Conservation (phyloP, 139 green algal species). For the Micromonas pusilla region DNA sequence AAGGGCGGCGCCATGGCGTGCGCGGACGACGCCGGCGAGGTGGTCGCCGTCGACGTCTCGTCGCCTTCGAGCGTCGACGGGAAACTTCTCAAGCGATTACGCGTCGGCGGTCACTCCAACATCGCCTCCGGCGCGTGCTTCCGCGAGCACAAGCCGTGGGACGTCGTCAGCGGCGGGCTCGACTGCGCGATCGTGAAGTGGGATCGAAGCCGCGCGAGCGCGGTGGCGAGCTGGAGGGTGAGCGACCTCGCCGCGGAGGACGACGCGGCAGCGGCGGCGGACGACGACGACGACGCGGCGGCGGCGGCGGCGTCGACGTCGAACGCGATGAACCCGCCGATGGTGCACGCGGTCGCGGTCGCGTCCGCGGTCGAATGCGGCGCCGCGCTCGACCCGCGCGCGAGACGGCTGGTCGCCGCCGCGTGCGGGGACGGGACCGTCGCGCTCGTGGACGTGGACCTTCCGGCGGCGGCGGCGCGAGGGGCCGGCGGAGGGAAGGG, state of each 20-base stretch:
- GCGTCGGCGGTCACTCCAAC: neutral
- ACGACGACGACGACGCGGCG: neutral
- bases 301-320: neutral
- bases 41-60: neutral
- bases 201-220: neutral
- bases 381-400: neutral
- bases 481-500: too few relatives aligned
- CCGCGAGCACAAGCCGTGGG: constrained; percentile 9
- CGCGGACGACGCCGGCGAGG: constrained; percentile 26
- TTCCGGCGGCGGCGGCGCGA: neutral
- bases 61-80: neutral
- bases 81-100: neutral
- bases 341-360: neutral
- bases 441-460: neutral
- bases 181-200: constrained; percentile 11
- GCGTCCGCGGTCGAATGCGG: neutral
- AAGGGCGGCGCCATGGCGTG: constrained; percentile 13
- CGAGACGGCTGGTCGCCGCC: neutral
- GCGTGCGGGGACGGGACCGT: constrained; percentile 9
- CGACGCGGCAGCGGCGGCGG: neutral
- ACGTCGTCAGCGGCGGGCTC: neutral
- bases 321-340: constrained; percentile 11
- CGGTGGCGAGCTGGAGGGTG: neutral
- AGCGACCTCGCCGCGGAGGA: neutral
- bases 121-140: neutral